phyloP scores from a whole-genome alignment of 164 flowering plant species.

The Vitis cinerea region DNA sequence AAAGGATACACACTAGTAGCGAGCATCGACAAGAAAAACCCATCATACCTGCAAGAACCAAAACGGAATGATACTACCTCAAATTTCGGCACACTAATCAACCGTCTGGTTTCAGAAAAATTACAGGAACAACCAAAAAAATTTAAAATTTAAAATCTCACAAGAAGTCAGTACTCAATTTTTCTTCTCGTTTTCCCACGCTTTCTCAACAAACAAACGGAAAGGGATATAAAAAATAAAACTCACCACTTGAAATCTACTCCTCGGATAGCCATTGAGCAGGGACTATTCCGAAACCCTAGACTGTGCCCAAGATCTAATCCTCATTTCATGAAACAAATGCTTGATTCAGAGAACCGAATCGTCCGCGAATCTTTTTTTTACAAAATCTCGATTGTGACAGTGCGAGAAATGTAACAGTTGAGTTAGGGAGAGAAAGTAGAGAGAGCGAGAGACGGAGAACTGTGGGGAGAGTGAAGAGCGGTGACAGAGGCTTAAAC shows the following conservation, averaged over 20 bases:
- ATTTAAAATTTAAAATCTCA: background rate
- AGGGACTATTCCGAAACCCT: slow-evolving; percentile 20
- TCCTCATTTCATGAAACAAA: background rate
- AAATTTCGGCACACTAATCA: background rate
- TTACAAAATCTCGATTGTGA: background rate
- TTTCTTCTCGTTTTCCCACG: too few relatives aligned
- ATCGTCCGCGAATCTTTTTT: background rate
- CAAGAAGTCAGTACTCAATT: background rate
- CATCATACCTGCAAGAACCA: slow-evolving; percentile 85
- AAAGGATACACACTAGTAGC: slow-evolving; percentile 97
- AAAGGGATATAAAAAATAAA: background rate
- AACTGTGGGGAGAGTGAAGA: background rate
- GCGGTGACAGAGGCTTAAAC: too few relatives aligned
- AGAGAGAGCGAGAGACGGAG: background rate
- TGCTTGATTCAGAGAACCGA: slow-evolving; percentile 1
- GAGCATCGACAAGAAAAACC: slow-evolving; percentile 95
- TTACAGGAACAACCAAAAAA: background rate
- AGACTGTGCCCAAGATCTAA: slow-evolving; percentile 7
- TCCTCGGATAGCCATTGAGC: slow-evolving; percentile 71
- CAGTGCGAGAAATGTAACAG: background rate
- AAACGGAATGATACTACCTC: background rate
- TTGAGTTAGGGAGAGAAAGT: background rate
- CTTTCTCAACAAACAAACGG: background rate
- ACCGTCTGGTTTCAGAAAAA: background rate
- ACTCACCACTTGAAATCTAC: slow-evolving; percentile 88